A percentile compares a stretch with the other conserved stretches of the same genome.
Evolutionary conservation across 164 flowering plant species (phyloP).

Genomic region (Liquidambar formosana): DNA sequence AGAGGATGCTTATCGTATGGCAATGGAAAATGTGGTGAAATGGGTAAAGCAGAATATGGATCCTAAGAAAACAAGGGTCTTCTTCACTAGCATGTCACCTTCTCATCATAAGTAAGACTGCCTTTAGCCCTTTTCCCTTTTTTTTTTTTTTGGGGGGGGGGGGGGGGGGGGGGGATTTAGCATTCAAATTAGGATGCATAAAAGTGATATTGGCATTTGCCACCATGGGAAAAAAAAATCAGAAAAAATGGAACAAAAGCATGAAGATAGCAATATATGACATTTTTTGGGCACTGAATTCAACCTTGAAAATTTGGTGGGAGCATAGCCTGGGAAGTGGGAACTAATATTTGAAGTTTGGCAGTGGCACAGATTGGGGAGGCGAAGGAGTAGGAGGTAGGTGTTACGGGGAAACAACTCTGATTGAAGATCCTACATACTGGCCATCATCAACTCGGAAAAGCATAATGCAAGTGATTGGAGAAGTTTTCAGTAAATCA

Average conservation of each 20-base stretch:
- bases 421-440: conserved; percentile 64
- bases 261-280: too few relatives aligned
- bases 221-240: too few relatives aligned
- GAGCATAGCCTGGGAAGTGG: too few relatives aligned
- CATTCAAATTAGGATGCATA: too few relatives aligned
- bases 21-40: conserved; percentile 66
- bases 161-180: too few relatives aligned
- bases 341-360: neutral
- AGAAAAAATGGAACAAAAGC: too few relatives aligned
- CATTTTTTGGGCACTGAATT: neutral
- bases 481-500: conserved; percentile 52
- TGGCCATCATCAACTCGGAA: conserved; percentile 55
- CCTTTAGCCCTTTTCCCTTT: too few relatives aligned
- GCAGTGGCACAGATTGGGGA: conserved; percentile 86
- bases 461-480: conserved; percentile 67
- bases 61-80: conserved; percentile 56
- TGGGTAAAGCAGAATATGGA: conserved; percentile 72
- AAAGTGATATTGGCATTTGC: too few relatives aligned
- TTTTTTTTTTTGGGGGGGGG: too few relatives aligned
- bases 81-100: conserved; percentile 81
- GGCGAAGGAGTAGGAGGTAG: conserved; percentile 51
- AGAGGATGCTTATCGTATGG: conserved; percentile 68
- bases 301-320: too few relatives aligned
- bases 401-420: conserved; percentile 71
- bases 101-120: conserved; percentile 42